Percentiles rank a stretch among this genome's conserved stretches.
These are phyloP conservation scores for Rhizopus sp. DNA, from an alignment of 371 early-diverging fungal genomes.

Conservation along the genomic window DNA sequence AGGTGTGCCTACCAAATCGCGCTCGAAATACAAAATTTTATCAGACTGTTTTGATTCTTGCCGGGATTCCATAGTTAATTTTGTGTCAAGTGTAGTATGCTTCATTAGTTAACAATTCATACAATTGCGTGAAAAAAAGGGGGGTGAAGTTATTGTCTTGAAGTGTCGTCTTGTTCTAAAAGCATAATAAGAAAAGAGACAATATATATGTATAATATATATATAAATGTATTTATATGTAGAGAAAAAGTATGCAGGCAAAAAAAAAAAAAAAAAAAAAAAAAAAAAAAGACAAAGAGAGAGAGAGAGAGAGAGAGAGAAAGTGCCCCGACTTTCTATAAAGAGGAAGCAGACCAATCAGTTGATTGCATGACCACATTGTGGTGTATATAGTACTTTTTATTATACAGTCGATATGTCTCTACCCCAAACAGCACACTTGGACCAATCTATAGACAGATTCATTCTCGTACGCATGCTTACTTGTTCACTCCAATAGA, in stretches of 20 bases:
- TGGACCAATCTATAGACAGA: conserved; percentile 48
- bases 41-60: background rate
- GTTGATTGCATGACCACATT: conserved; percentile 1
- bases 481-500: conserved; percentile 68
- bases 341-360: conserved; percentile 1
- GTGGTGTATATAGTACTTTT: conserved; percentile 5
- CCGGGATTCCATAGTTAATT: conserved; percentile 11
- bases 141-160: too few species aligned
- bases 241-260: background rate
- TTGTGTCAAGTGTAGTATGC: background rate
- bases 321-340: background rate
- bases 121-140: background rate
- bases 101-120: background rate
- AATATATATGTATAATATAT: background rate
- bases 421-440: conserved; percentile 44
- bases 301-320: conserved; percentile 1
- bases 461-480: conserved; percentile 48
- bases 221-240: background rate
- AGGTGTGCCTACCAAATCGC: conserved; percentile 13
- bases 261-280: conserved; percentile 11
- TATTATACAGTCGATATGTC: conserved; percentile 40
- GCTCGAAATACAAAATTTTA: background rate
- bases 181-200: conserved; percentile 1
- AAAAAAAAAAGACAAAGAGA: conserved; percentile 3
- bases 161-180: background rate